Conservation (phyloP, 2,329 filamentous ascomycete species). For the Hysterium pulicare region DNA sequence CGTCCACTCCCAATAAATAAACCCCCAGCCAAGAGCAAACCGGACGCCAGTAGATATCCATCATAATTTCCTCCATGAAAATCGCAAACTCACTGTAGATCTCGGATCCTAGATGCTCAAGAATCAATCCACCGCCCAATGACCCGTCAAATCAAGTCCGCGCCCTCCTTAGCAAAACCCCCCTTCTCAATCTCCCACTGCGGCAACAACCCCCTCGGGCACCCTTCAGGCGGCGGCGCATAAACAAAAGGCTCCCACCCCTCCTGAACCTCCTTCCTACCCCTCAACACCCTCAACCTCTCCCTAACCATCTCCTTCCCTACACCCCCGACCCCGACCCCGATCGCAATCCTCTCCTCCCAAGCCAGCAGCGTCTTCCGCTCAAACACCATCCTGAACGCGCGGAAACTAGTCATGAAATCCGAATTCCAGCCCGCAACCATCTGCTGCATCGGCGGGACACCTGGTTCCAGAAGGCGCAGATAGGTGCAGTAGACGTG, state of each 20-base stretch:
- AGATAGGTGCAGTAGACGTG: constrained; percentile 26
- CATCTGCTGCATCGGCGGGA: constrained; percentile 7
- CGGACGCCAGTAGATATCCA: too few relatives aligned
- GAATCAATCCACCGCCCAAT: too few relatives aligned
- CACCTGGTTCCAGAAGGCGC: neutral
- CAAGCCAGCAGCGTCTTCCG: constrained; percentile 27
- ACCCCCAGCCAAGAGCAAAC: too few relatives aligned
- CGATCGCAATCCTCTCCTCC: constrained; percentile 26
- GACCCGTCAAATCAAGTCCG: neutral
- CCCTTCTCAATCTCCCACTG: neutral
- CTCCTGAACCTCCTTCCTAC: neutral
- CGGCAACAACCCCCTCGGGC: neutral
- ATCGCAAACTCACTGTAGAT: too few relatives aligned
- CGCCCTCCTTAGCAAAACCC: neutral
- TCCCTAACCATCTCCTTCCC: neutral
- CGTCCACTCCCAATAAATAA: too few relatives aligned
- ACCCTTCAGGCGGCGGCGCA: neutral
- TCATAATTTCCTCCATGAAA: too few relatives aligned
- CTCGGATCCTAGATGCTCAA: too few relatives aligned
- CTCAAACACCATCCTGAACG: constrained; percentile 27
- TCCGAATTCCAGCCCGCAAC: constrained; percentile 18
- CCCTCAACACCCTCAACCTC: neutral
- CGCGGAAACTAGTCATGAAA: constrained; percentile 22
- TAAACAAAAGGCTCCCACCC: neutral
- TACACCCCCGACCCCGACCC: too few relatives aligned